Percentiles rank a stretch among this genome's conserved stretches.
These are phyloP conservation scores for Polyplosphaeria fusca DNA, from an alignment of 495 filamentous ascomycete genomes.

Conservation along the genomic window DNA sequence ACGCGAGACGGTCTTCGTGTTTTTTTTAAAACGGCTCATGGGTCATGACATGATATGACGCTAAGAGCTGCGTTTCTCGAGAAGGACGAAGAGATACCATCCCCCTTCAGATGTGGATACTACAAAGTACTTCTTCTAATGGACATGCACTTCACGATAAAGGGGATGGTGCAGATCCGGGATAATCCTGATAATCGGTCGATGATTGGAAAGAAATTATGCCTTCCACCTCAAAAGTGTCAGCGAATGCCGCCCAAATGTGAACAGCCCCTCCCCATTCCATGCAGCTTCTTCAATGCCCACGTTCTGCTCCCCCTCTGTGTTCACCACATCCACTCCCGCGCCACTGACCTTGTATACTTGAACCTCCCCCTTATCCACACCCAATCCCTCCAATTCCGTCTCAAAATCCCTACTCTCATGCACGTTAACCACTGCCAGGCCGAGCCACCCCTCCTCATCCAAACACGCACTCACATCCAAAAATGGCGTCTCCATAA, in stretches of 20 bases:
- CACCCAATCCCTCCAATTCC: constrained; percentile 52
- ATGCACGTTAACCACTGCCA: constrained; percentile 69
- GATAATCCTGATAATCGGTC: neutral
- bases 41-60: no score
- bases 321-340: constrained; percentile 56
- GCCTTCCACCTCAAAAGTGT: constrained; percentile 66
- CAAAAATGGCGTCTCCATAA: constrained; percentile 65
- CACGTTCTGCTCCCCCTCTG: constrained; percentile 58
- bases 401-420: constrained; percentile 56
- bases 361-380: constrained; percentile 41
- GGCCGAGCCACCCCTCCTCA: constrained; percentile 58
- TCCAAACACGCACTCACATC: constrained; percentile 65
- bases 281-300: constrained; percentile 57
- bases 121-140: no score
- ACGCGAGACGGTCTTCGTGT: no score
- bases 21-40: no score
- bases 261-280: constrained; percentile 56
- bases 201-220: no score
- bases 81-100: no score
- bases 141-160: neutral
- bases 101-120: no score
- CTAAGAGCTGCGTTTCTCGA: no score
- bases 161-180: neutral
- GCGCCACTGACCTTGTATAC: constrained; percentile 61
- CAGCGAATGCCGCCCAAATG: constrained; percentile 63